phyloP scores from a whole-genome alignment of 306 rosid species.

The Acacia crassicarpa region DNA sequence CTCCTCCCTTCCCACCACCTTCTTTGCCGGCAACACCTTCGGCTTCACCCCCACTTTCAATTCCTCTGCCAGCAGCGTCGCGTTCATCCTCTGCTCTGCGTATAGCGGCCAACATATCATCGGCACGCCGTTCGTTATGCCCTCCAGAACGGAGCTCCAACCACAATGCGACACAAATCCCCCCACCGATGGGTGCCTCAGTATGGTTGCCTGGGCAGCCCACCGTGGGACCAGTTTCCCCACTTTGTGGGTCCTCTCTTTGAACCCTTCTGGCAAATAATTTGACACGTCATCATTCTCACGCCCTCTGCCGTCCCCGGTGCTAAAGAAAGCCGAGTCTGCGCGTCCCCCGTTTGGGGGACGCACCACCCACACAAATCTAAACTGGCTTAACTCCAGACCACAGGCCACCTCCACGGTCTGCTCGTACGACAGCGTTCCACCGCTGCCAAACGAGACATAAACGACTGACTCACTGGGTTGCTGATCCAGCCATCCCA shows the following conservation, averaged over 20 bases:
- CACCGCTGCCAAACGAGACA: conserved; percentile 73
- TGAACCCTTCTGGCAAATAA: conserved; percentile 45
- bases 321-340: conserved; percentile 22
- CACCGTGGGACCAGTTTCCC: conserved; percentile 38
- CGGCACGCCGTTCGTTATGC: conserved; percentile 48
- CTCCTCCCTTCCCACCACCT: conserved; percentile 45
- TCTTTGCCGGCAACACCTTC: conserved; percentile 31
- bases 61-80: conserved; percentile 46
- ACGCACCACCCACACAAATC: conserved; percentile 74
- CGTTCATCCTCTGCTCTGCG: conserved; percentile 64
- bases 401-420: conserved; percentile 61
- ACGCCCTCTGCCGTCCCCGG: neutral
- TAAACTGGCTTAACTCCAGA: conserved; percentile 55
- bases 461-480: conserved; percentile 50
- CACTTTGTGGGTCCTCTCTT: conserved; percentile 25
- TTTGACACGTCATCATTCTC: neutral
- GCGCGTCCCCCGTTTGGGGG: conserved; percentile 25
- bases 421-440: conserved; percentile 52
- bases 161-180: conserved; percentile 58
- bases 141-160: conserved; percentile 54
- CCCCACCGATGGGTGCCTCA: conserved; percentile 45
- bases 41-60: conserved; percentile 38
- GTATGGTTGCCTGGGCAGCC: conserved; percentile 47
- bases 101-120: conserved; percentile 63
- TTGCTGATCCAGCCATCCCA: conserved; percentile 57